Base-by-base conservation (phyloP, 2,329 filamentous ascomycete species). In the Alternaria solani region DNA sequence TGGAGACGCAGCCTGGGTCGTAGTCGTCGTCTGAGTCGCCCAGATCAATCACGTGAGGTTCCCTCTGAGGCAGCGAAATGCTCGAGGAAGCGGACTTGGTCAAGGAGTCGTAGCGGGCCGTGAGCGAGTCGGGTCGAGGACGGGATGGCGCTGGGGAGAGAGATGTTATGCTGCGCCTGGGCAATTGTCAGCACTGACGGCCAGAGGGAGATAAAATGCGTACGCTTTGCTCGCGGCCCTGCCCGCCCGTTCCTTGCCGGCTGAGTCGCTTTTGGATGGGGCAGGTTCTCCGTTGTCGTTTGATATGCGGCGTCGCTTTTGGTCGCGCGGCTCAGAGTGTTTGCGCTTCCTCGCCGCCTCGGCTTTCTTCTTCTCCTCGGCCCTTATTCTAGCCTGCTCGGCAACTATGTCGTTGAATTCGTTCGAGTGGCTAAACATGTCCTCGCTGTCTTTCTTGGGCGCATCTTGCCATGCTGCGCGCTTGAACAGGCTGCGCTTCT, bases 401-500 rank as follows among this genome's bases (percentile, higher is more conserved):
- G 78, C 75, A 14, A 81, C 71, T 49, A 80, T 74, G 8, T 78
- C 73, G 18, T 68, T 63, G 67, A 78, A 81, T 23, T 76, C 71
- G 51, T 71, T 75, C 3, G 80, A 78, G 55, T 82, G 80, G 53
- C 78, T 81, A 65, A 84, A 84, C 28, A 83, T 75, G 54, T 72
- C 66, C 32, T 75, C 71, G 12, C 64, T 68, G 23, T 75, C 73
- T 7, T 77, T 72, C 60, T 81, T 78, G 30, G 71, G 71, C 25
- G 78, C 62, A n/a, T 73, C 71, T 42, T 83, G 81, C 81, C 83
- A 85, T 23, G 80, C 75, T 47, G 85, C 82, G 64, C 84, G 86
- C 51, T 84, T 87, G 77, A 88, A 88, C 18, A 87, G 80, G 1
- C 82, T 82, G 39, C 81, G 80, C 78, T 81, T 82, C 57, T 76